Evolutionary conservation across 2,329 filamentous ascomycete species (phyloP).

Genomic region (Penicillium sp.): DNA sequence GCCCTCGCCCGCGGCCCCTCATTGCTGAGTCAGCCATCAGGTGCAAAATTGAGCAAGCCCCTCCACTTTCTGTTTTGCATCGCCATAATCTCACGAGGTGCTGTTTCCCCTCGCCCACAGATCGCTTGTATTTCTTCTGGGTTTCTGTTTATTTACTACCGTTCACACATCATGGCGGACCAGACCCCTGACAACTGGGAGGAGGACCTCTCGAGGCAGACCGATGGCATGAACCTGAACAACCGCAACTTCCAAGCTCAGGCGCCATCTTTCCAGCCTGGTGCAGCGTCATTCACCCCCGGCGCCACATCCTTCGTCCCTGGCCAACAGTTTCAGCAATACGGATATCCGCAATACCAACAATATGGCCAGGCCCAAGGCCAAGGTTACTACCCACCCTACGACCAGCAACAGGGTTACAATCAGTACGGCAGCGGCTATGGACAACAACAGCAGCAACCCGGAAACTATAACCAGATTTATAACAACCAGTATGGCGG

Average conservation of each 20-base stretch:
- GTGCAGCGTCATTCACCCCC: constrained; percentile 68
- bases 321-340: constrained; percentile 61
- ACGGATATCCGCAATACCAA: constrained; percentile 50
- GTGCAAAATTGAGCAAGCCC: constrained; percentile 26
- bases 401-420: constrained; percentile 45
- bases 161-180: constrained; percentile 65
- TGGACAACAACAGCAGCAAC: constrained; percentile 38
- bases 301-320: constrained; percentile 68
- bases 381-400: constrained; percentile 55
- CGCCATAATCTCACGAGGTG: neutral
- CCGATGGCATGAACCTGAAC: constrained; percentile 72
- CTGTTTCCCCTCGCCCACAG: neutral
- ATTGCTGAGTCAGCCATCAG: constrained; percentile 25
- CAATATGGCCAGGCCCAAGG: constrained; percentile 36
- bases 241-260: constrained; percentile 48
- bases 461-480: constrained; percentile 43
- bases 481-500: constrained; percentile 42
- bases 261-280: constrained; percentile 60
- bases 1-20: neutral
- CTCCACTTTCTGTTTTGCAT: constrained; percentile 2
- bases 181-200: constrained; percentile 82
- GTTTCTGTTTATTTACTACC: constrained; percentile 17
- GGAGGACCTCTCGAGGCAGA: constrained; percentile 77
- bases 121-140: neutral
- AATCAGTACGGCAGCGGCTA: constrained; percentile 46